Percentiles rank a stretch among this genome's conserved stretches.
These are phyloP conservation scores for Moniliella sp. DNA, from an alignment of 1,284 basidiomycete genomes.

Conservation along the genomic window DNA sequence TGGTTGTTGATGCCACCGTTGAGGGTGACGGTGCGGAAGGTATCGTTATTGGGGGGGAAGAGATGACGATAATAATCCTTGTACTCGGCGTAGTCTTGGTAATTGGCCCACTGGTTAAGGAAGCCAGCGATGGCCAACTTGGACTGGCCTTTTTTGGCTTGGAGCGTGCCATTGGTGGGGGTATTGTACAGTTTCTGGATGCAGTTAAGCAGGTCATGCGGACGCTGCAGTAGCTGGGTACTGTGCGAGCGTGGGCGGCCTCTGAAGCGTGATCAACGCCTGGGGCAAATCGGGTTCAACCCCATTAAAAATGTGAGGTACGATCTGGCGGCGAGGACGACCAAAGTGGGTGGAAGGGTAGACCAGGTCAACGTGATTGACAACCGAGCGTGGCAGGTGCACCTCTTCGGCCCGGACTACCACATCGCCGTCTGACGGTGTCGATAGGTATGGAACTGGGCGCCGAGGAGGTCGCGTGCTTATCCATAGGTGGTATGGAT, in stretches of 20 bases:
- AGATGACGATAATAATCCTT: conserved; percentile 40
- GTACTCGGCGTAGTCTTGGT: conserved; percentile 34
- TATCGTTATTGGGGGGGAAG: conserved; percentile 41
- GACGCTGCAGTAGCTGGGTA: too few species aligned
- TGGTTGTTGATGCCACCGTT: conserved; percentile 46
- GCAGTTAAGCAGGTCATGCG: conserved; percentile 13
- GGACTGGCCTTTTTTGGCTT: conserved; percentile 5
- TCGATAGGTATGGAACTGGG: conserved; percentile 16
- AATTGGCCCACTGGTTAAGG: too few species aligned
- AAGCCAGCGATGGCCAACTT: conserved; percentile 22
- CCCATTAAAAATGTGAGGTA: too few species aligned
- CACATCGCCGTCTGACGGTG: conserved; percentile 10
- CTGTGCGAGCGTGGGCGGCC: too few species aligned
- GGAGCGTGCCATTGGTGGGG: conserved; percentile 11
- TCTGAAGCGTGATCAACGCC: too few species aligned
- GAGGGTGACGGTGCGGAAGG: conserved; percentile 38
- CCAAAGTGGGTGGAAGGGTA: conserved; percentile 17
- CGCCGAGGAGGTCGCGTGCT: conserved; percentile 38
- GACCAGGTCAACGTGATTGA: conserved; percentile 14
- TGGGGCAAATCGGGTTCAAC: too few species aligned
- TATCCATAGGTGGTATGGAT: conserved; percentile 42
- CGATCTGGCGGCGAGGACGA: too few species aligned
- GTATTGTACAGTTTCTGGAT: conserved; percentile 22
- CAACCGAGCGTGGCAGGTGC: conserved; percentile 14
- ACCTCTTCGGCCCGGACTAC: conserved; percentile 13